Evolutionary conservation across 352 stramenopile genomes (phyloP).

Genomic region (Phytophthora foliorum): DNA sequence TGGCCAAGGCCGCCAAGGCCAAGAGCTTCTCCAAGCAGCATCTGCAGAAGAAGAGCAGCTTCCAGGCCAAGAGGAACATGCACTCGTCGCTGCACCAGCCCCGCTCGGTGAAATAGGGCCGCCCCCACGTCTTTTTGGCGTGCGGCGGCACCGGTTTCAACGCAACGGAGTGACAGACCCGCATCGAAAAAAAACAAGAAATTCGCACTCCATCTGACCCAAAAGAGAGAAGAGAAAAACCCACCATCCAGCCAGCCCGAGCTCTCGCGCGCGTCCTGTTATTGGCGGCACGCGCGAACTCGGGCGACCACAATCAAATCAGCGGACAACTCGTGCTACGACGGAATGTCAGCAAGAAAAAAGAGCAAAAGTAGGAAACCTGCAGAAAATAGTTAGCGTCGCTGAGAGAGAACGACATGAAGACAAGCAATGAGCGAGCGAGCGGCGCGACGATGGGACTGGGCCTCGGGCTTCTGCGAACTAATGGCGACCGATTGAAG

Average conservation of each 20-base stretch:
- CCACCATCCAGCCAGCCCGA: slow-evolving; percentile 31
- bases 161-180: slow-evolving; percentile 38
- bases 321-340: slow-evolving; percentile 43
- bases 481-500: slow-evolving; percentile 36
- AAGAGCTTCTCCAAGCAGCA: slow-evolving; percentile 48
- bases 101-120: slow-evolving; percentile 70
- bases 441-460: slow-evolving; percentile 25
- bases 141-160: slow-evolving; percentile 37
- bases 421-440: slow-evolving; percentile 43
- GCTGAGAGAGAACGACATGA: slow-evolving; percentile 28
- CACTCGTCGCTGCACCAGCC: slow-evolving; percentile 73
- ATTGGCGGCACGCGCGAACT: slow-evolving; percentile 22
- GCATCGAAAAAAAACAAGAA: slow-evolving; percentile 29
- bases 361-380: slow-evolving; percentile 41
- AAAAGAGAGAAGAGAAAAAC: slow-evolving; percentile 37
- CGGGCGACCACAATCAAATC: slow-evolving; percentile 15
- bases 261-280: slow-evolving; percentile 10
- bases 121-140: slow-evolving; percentile 34
- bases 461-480: slow-evolving; percentile 4
- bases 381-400: slow-evolving; percentile 29
- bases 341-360: slow-evolving; percentile 44
- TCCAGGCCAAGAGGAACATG: slow-evolving; percentile 55
- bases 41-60: slow-evolving; percentile 48
- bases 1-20: slow-evolving; percentile 60
- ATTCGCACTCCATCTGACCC: slow-evolving; percentile 43